Evolutionary conservation across 2,329 filamentous ascomycete genomes (phyloP), one percentile per base, ranked within the genome.

Genomic region (Aureobasidium sp.): DNA sequence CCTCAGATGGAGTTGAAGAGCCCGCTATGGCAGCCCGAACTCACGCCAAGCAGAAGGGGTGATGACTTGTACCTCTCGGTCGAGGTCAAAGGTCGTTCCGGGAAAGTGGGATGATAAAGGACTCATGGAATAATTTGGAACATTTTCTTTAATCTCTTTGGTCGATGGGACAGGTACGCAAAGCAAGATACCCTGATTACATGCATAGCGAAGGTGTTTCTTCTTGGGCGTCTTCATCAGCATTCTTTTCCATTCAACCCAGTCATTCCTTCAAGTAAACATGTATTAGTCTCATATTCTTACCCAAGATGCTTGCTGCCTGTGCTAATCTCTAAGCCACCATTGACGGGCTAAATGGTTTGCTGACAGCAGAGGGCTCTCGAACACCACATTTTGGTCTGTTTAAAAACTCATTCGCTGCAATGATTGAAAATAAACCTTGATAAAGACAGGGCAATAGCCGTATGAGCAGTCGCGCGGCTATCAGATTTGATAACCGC

Each of bases 31-130:
- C 77, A 85, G 66, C 86, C 86, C 3, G 82, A 80, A 66, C 69
- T 90, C 67, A 90, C 87, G 49, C 87, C 87, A 2, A 86, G 84
- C 62, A 76, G 85, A 64, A 79, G 84, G 53, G 87, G 87, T 0
- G 83, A 87, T 29, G 86, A 89, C 70, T 69, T 90, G 63, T 87
- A 82, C 44, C 69, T 80, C 47, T 71, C 70, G 37, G 78, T 80
- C 8, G 29, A 61, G 20, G 17, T 51, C 11, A 69, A 68, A 22
- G 61, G 70, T 41, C 69, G 66, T 41, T 63, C 68, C 69, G 36
- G 57, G 41, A 44, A 44, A 12, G 22, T 5, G 20, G 15, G 42
- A 22, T 25, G 39, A 47, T 27, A 12, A 5, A 45, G n/a, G 31
- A 31, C 20, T 11, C 15, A 69, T 67, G 57, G 67, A 70, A 41